These are phyloP conservation scores for Colletotrichum sp. DNA, from an alignment of 2,329 filamentous ascomycete species.

Conservation along the genomic window DNA sequence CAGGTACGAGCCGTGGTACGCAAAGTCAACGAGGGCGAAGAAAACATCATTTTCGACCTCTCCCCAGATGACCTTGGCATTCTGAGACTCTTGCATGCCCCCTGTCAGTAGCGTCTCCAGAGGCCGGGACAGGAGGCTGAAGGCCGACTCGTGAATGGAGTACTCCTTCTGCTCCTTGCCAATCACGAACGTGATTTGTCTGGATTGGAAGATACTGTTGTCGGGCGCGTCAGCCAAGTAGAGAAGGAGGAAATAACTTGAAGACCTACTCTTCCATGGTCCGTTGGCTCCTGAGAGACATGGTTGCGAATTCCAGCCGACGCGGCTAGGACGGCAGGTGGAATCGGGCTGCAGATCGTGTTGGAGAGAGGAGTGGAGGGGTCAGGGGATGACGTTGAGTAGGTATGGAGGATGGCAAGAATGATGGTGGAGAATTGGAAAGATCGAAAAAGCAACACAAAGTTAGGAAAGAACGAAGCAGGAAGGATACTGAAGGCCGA, in stretches of 20 bases:
- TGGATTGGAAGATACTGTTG: neutral
- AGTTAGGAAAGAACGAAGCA: neutral
- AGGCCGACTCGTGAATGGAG: neutral
- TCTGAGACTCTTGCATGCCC: neutral
- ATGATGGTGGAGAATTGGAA: neutral
- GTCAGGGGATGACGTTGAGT: neutral
- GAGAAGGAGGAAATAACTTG: rapidly evolving
- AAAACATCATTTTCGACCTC: neutral
- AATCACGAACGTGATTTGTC: neutral
- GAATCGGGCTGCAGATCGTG: neutral
- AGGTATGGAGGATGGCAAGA: neutral
- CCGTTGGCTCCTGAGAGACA: neutral
- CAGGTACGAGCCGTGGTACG: neutral
- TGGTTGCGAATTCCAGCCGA: neutral
- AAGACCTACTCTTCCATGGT: neutral
- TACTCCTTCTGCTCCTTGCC: neutral
- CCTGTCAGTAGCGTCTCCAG: neutral
- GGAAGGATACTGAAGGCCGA: neutral
- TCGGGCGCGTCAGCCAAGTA: neutral
- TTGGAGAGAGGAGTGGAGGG: neutral
- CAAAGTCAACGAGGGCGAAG: neutral
- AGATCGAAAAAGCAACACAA: too few species aligned
- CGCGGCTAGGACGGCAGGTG: too few species aligned
- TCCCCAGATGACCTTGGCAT: neutral
- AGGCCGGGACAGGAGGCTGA: neutral